phyloP scores from a whole-genome alignment of 2,329 filamentous ascomycete genomes.

The Hypocrella siamensis region DNA sequence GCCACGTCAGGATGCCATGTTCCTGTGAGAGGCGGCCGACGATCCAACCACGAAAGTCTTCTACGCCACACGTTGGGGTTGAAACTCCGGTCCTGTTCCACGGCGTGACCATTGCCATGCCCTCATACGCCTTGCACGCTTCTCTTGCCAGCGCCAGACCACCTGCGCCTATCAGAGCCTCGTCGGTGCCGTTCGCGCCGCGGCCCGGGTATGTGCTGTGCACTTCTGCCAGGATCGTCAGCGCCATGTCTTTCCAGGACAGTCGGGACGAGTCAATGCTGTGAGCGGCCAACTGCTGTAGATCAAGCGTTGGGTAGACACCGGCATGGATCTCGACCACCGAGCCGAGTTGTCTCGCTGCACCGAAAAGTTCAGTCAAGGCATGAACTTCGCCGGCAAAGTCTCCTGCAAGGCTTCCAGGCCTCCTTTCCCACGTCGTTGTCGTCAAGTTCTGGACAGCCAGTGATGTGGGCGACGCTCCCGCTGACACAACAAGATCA shows the following conservation, averaged over 20 bases:
- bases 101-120: slow-evolving; percentile 53
- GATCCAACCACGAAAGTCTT: slow-evolving; percentile 41
- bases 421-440: slow-evolving; percentile 3
- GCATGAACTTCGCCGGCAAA: slow-evolving; percentile 7
- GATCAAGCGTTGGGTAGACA: slow-evolving; percentile 59
- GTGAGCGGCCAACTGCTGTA: slow-evolving; percentile 65
- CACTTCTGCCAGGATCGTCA: slow-evolving; percentile 58
- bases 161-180: slow-evolving; percentile 56
- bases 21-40: slow-evolving; percentile 63
- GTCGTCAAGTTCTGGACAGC: slow-evolving; percentile 11
- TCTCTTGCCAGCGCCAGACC: slow-evolving; percentile 58
- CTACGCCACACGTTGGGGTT: slow-evolving; percentile 12
- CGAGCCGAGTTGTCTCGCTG: slow-evolving; percentile 20
- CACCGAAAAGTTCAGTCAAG: slow-evolving; percentile 8
- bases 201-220: slow-evolving; percentile 50
- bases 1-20: slow-evolving; percentile 56
- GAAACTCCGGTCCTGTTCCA: slow-evolving; percentile 27
- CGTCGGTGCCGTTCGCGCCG: slow-evolving; percentile 29
- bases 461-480: slow-evolving; percentile 56
- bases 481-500: slow-evolving; percentile 41
- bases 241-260: slow-evolving; percentile 41
- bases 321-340: slow-evolving; percentile 59
- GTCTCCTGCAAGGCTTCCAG: slow-evolving; percentile 5
- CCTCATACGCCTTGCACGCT: slow-evolving; percentile 54
- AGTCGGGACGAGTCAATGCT: slow-evolving; percentile 29